Base-by-base conservation (phyloP, 139 green algal species). In the Mychonastes homosphaera region DNA sequence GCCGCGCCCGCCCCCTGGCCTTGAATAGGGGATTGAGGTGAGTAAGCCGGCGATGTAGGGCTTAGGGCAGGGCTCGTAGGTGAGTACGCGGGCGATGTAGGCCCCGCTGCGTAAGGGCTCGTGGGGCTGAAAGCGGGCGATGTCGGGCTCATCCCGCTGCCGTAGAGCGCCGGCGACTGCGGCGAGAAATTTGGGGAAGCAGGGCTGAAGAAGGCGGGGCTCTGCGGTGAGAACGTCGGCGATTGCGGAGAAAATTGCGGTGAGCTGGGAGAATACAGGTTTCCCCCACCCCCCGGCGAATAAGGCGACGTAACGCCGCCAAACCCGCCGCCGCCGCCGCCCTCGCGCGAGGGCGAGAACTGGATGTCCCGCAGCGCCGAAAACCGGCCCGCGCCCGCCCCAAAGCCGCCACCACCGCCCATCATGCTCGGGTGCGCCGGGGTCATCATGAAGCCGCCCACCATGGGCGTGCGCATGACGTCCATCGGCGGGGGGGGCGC, bases 151-250 rank as follows among this genome's bases (percentile, higher is more conserved):
- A 79, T 90, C 12, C 83, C 84, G 33, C 43, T 70, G 59, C 83
- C 81, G 1, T 65, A 62, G 7, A 74, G 74, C 16, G 55, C 73
- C 2, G 79, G 65, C 21, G 73, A 59, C 8, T 59, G 76, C 62
- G 86, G 86, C 1, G 65, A 43, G 12, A 77, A 76, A 1, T 57
- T 78, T 0, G 85, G 87, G 28, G 87, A 86, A 9, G 65, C 82
- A 41, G 86, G 89, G 15, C 55, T 53, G 2, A 75, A 76, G 29
- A 48, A 74, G 5, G 86, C 88, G 6, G 88, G 86, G 29, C 66
- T 79, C 62, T 89, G 92, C 0, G 59, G 69, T 1, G 86, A 82
- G 3, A 62, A 81, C 1, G 82, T 87, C 6, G 86, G 80, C 13
- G 34, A 69, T 58, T 82, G 87, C 48, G 30, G 63, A 10, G 58